Base-by-base conservation (phyloP, 352 stramenopile species). In the Globisporangium viniferum region DNA sequence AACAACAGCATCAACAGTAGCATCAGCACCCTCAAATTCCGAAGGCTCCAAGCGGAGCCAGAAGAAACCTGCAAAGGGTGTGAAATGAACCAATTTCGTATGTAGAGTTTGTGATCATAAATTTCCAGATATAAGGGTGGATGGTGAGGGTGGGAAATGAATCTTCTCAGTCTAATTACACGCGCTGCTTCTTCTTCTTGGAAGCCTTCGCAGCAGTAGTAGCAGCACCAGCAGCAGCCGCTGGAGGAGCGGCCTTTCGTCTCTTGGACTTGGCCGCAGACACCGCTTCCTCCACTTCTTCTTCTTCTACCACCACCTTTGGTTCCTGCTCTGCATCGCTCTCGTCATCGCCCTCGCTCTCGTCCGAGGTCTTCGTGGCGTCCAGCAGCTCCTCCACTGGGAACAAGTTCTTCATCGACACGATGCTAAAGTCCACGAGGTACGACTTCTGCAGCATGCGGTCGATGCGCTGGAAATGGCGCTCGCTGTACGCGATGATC, bases 381-480 rank as follows among this genome's bases (percentile, higher is more conserved):
- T 67, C 64, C 12, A 49, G 33, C 18, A 70, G 57, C 31, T 70
- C 64, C 1, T 59, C 63, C 27, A 81, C 59, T 4, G 88, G 88
- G 54, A 95, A 69, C 65, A 95, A 69, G 44, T 81, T 93, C 71
- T 94, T 93, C 88, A 95, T 95, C 7, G 83, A 92, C 36, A 91
- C 82, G 69, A 95, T 86, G 74, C 81, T 93, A 51, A 94, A 99
- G 73, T 99, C 98, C 41, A 99, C 84, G 22, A 99, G 75, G 72
- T 98, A 99, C 10, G 95, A 97, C 73, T 97, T 98, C 76, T 98
- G 92, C 49, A 98, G 84, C 68, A 99, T 92, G 57, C 93, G 80
- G 71, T 99, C 96, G 22, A 99, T 88, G 58, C 97, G 91, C 76
- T 99, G 93, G 77, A 99, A 98, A 82, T 99, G 97, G 64, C 97